Evolutionary conservation across 129 eudicot genomes (phyloP), one percentile per base, ranked within the genome.

Genomic region (Dittrichia graveolens): DNA sequence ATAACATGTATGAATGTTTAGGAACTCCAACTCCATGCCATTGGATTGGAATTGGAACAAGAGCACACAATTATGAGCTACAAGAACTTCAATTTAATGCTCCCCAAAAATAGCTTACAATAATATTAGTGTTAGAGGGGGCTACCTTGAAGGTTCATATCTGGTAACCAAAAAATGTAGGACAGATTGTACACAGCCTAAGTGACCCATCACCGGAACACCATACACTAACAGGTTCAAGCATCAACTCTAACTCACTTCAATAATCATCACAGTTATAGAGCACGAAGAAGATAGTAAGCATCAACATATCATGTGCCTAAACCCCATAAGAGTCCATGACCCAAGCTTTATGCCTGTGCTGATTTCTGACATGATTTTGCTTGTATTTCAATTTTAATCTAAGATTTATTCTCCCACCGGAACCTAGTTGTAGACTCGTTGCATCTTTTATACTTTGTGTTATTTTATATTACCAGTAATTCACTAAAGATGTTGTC

Each of bases 11-110:
- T 7, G 59, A 11, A 18, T 42, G 37, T 39, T 70, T 40, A 3
- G 38, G 53, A 54, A 53, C 74, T 69, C 7, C 62, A 52, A 68
- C 11, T 68, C 73, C 15, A 41, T 43, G 54, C 73, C n/a, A n/a
- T 35, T 13, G n/a, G 14, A 16, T 35, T 53, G 35, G 15, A 13
- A 49, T 37, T 8, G 47, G 6, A 53, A 67, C 31, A 24, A 24
- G 31, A 24, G 31, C 31, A 24, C 31, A 24, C 31, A 24, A 24
- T 24, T 24, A 24, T 24, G 31, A 24, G 31, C 31, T 24, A 24
- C 31, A 0, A 24, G 31, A 24, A 24, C 31, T 24, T 24, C 31
- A 24, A 24, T 24, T n/a, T n/a, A n/a, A n/a, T n/a, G n/a, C n/a
- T n/a, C 31, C 31, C 31, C 31, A 24, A 24, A 24, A 24, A 24